Base-by-base conservation (phyloP, 331 rosid species). In the Saraca asoca region DNA sequence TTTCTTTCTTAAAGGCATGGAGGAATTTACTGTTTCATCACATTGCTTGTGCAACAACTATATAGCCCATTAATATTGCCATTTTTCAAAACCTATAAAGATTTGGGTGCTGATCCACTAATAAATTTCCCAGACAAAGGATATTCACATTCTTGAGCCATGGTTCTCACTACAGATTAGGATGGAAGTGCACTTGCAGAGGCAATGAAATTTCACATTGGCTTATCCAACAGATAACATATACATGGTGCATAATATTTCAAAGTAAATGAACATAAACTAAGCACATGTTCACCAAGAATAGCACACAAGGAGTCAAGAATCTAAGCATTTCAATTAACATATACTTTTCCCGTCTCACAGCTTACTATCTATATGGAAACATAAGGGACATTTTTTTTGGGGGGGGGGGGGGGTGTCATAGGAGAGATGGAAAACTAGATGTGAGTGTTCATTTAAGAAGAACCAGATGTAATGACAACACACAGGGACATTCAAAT, bases 401-500 rank as follows among this genome's bases (percentile, higher is more conserved):
- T 42, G 0, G 12, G 62, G 29, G 34, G 29, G 17, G 49, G 48
- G 19, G 37, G 0, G 64, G 24, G 34, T 17, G 31, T 24, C 41
- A 7, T 12, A 11, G 4, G 4, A n/a, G n/a, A n/a, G n/a, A n/a
- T n/a, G n/a, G n/a, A n/a, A n/a, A n/a, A n/a, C n/a, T n/a, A n/a
- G n/a, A n/a, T n/a, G n/a, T n/a, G n/a, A n/a, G n/a, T n/a, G n/a
- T n/a, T n/a, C n/a, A n/a, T n/a, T n/a, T n/a, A n/a, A n/a, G n/a
- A 53, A 42, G 60, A 46, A 50, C 31, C 42, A 69, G 18, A 24
- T 66, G 55, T 12, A 59, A 58, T 59, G 77, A 7, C 56, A 65
- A 58, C 48, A 71, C 35, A 51, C 18, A 34, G 37, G 66, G 29
- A 66, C 19, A 35, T 50, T 5, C 49, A 51, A 4, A 39, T 31